These are phyloP conservation scores for Cyberlindnera meyerae DNA, from an alignment of 805 yeast genomes.

Conservation along the genomic window DNA sequence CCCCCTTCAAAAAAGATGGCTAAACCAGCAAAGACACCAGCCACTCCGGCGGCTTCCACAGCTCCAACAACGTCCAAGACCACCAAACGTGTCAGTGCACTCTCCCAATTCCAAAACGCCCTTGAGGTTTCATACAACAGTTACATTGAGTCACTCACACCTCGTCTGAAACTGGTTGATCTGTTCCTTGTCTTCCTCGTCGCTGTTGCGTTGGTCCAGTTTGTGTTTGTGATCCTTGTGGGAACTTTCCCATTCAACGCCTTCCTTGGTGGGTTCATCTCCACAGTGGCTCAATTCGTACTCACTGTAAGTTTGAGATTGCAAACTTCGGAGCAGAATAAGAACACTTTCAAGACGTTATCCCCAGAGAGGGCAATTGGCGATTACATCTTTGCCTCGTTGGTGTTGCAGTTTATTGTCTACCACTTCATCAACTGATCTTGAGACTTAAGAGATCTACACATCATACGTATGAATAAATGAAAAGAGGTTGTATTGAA, in stretches of 20 bases:
- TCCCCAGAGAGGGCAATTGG: constrained; percentile 69
- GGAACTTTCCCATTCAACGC: constrained; percentile 98
- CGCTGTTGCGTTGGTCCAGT: constrained; percentile 70
- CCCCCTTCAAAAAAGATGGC: constrained; percentile 1
- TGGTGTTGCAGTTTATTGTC: constrained; percentile 82
- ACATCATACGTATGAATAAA: too few species aligned
- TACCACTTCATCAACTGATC: constrained; percentile 81
- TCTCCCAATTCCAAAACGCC: constrained; percentile 30
- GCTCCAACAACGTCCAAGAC: constrained; percentile 3
- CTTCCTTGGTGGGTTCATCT: constrained; percentile 84
- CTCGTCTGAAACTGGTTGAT: constrained; percentile 65
- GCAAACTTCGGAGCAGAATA: constrained; percentile 47
- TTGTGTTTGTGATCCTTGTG: constrained; percentile 65
- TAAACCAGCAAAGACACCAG: background rate
- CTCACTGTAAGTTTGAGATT: constrained; percentile 77
- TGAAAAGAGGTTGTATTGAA: too few species aligned
- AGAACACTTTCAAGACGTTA: constrained; percentile 33
- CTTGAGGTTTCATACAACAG: constrained; percentile 28
- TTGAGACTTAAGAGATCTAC: too few species aligned
- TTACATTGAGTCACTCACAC: constrained; percentile 32
- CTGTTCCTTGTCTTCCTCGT: constrained; percentile 71
- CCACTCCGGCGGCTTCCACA: too few species aligned
- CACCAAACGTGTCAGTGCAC: constrained; percentile 6
- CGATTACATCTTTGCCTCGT: constrained; percentile 82
- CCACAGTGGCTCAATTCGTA: constrained; percentile 95